Evolutionary conservation across 2,329 filamentous ascomycete genomes (phyloP), one percentile per base, ranked within the genome.

Genomic region (Furcasterigmium sp.): DNA sequence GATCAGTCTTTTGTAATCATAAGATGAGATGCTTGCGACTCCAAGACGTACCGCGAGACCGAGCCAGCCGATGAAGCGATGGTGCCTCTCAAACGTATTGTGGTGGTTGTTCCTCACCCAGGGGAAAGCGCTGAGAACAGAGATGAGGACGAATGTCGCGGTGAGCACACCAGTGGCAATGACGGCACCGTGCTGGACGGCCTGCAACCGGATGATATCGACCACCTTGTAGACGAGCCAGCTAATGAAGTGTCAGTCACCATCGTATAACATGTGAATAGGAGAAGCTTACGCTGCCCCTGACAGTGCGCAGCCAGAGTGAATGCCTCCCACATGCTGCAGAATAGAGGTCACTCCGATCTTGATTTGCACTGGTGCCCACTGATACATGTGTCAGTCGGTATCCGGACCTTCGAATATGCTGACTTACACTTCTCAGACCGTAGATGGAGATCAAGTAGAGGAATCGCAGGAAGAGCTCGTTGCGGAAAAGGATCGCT

Each of bases 11-110:
- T n/a, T 41, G 25, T 50, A 29, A 51, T 11, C 23, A 7, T 11
- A 47, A 35, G 39, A 23, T 28, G 36, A n/a, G 37, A 3, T n/a
- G n/a, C 3, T 15, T 6, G 11, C 10, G 13, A 10, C 13, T 5
- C 18, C 18, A 10, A 18, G 14, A 54, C 55, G 18, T 58, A 61
- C 62, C 10, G 60, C 62, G 25, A 68, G 50, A 26, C 64, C 64
- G 5, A 67, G 44, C 65, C 65, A 68, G 18, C 65, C 65, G 19
- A 67, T 62, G 44, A 69, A 68, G 17, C 65, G 63, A 46, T 69
- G 65, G 41, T 67, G 62, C 11, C 55, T 56, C 48, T 69, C 65
- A 41, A 68, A 69, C 6, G 61, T 53, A 46, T 69, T 67, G 49
- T 68, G 65, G 48, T 67, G 60, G 44, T 61, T 55, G 48, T 62